Percentiles rank a stretch among this genome's conserved stretches.
These are phyloP conservation scores for Piloderma croceum DNA, from an alignment of 768 basidiomycete genomes.

Conservation along the genomic window DNA sequence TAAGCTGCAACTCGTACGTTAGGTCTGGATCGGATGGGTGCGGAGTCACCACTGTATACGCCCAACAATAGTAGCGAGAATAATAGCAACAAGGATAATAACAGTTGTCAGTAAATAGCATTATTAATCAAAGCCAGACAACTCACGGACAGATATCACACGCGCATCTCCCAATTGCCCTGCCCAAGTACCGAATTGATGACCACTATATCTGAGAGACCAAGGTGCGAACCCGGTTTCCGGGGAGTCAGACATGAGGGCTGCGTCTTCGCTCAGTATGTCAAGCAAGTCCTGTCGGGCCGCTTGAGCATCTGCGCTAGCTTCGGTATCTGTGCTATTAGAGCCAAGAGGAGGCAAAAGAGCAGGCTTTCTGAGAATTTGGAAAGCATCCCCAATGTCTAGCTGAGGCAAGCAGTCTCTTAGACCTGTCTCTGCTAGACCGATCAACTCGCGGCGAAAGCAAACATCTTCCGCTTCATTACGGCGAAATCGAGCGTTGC, in stretches of 20 bases:
- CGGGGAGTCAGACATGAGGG: slow-evolving; percentile 62
- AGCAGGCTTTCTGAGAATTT: slow-evolving; percentile 54
- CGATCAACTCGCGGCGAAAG: slow-evolving; percentile 66
- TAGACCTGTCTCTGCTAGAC: slow-evolving; percentile 61
- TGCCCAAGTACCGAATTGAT: slow-evolving; percentile 86
- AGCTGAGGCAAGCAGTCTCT: slow-evolving; percentile 78
- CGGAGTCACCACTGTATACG: slow-evolving; percentile 77
- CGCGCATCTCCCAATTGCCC: slow-evolving; percentile 95
- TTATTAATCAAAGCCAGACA: not conserved
- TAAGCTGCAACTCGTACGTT: slow-evolving; percentile 85
- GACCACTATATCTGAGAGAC: slow-evolving; percentile 87
- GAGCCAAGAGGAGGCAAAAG: slow-evolving; percentile 30
- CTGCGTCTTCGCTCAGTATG: slow-evolving; percentile 71
- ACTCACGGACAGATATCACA: slow-evolving; percentile 80
- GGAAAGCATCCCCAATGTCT: slow-evolving; percentile 81
- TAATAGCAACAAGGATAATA: too few species aligned
- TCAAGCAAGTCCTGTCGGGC: slow-evolving; percentile 71
- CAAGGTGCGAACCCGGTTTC: slow-evolving; percentile 69
- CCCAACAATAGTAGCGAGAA: too few species aligned
- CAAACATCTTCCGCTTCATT: slow-evolving; percentile 47
- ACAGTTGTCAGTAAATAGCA: slow-evolving; percentile 3
- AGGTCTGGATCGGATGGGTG: slow-evolving; percentile 52
- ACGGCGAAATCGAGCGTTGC: too few species aligned
- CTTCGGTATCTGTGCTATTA: too few species aligned
- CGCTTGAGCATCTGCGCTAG: slow-evolving; percentile 26